phyloP scores from a whole-genome alignment of 83 land plant species.

The Diphasiastrum complanatum region DNA sequence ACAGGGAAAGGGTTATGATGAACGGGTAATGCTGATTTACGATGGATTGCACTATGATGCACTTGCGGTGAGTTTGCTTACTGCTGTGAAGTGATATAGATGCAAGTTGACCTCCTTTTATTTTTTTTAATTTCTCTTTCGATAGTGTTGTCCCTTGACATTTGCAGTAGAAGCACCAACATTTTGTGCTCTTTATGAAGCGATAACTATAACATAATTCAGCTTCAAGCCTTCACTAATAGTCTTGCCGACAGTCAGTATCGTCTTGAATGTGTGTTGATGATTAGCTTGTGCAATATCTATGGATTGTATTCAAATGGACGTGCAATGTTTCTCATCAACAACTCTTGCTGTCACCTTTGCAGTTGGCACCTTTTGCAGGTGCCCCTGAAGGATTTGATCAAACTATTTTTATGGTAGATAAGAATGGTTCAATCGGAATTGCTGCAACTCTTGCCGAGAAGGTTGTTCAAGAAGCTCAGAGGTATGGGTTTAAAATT shows the following conservation, averaged over 20 bases:
- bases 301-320: too few relatives aligned
- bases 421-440: constrained; percentile 59
- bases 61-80: constrained; percentile 60
- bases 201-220: too few relatives aligned
- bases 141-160: background rate
- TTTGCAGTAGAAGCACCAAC: too few relatives aligned
- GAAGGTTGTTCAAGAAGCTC: constrained; percentile 62
- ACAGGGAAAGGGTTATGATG: constrained; percentile 71
- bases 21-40: constrained; percentile 89
- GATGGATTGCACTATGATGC: constrained; percentile 99
- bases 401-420: constrained; percentile 74
- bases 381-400: constrained; percentile 95
- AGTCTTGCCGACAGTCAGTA: too few relatives aligned
- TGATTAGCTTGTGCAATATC: too few relatives aligned
- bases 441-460: constrained; percentile 50
- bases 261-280: too few relatives aligned
- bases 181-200: too few relatives aligned
- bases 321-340: too few relatives aligned
- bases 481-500: constrained; percentile 44
- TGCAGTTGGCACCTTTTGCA: constrained; percentile 76
- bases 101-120: too few relatives aligned
- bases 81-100: too few relatives aligned
- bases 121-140: too few relatives aligned
- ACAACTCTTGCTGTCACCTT: background rate
- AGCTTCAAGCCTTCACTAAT: too few relatives aligned